Evolutionary conservation across 305 asterid genomes (phyloP).

Genomic region (Petunia hybrid): DNA sequence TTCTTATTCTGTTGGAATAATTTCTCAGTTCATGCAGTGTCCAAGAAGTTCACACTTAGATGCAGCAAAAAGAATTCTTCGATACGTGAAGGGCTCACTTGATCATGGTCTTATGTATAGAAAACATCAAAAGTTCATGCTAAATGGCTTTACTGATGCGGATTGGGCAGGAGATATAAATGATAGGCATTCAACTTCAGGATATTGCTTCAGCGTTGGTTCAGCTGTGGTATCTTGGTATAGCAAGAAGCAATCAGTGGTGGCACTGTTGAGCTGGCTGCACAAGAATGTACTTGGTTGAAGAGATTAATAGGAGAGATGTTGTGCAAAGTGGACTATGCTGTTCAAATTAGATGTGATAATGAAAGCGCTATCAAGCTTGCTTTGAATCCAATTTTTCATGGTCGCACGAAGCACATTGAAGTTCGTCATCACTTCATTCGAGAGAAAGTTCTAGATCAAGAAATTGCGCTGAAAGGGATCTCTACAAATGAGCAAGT

Average conservation of each 20-base stretch:
- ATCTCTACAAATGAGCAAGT: not conserved
- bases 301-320: not conserved
- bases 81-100: not conserved
- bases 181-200: not conserved
- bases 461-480: not conserved
- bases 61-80: too few species aligned
- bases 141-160: not conserved
- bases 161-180: slow-evolving; percentile 10
- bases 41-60: not conserved
- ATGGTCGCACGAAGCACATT: slow-evolving; percentile 16
- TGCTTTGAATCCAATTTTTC: not conserved
- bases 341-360: not conserved
- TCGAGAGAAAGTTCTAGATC: slow-evolving; percentile 2
- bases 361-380: slow-evolving; percentile 29
- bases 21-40: not conserved
- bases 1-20: not conserved
- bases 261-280: slow-evolving; percentile 14
- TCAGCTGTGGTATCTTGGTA: not conserved
- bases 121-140: not conserved
- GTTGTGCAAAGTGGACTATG: not conserved
- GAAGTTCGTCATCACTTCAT: slow-evolving; percentile 18
- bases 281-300: slow-evolving; percentile 23
- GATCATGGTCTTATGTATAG: not conserved
- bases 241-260: slow-evolving; percentile 4
- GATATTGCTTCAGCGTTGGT: not conserved